Evolutionary conservation across 768 basidiomycete species (phyloP), one percentile per base, ranked within the genome.

Genomic region (Calocybe cyanea): DNA sequence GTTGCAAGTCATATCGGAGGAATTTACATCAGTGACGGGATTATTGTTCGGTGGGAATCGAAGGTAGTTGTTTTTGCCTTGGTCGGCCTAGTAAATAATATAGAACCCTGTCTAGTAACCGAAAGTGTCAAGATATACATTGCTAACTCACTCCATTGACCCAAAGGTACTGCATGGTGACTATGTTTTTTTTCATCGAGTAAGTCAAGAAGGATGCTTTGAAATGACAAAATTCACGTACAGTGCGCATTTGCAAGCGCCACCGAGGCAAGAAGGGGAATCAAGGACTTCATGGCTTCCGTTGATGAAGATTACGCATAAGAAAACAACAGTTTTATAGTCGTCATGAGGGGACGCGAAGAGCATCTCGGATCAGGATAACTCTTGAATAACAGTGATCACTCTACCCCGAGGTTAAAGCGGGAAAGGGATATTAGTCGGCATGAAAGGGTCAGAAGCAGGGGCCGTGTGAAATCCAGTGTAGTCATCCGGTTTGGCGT

Each of bases 81-180:
- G 56, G 55, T 77, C 75, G 19, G 51, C 64, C 70, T 72, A 49
- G n/a, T n/a, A n/a, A n/a, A n/a, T n/a, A n/a, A n/a, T n/a, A n/a
- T n/a, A n/a, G 11, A 25, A n/a, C 34, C 34, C 34, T 7, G 13
- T 35, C 17, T n/a, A 35, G 34, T 35, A n/a, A 35, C 17, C 14
- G 17, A 14, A n/a, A 35, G 14, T 5, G n/a, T 6, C 34, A 35
- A 32, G 34, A 18, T 14, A 35, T n/a, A n/a, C 5, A 14, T 7
- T 7, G n/a, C 14, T n/a, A 35, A 49, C 58, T 40, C 53, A 71
- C 72, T 34, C 71, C 72, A 46, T 73, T 70, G 52, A 65, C 54
- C 72, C 72, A 76, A 46, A 75, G 57, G 55, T 73, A 76, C 47
- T 76, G 74, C 66, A 75, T 59, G n/a, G 74, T 75, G 56, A 73